Base-by-base conservation (phyloP, 1,284 basidiomycete species). In the Ustilago lituana region DNA sequence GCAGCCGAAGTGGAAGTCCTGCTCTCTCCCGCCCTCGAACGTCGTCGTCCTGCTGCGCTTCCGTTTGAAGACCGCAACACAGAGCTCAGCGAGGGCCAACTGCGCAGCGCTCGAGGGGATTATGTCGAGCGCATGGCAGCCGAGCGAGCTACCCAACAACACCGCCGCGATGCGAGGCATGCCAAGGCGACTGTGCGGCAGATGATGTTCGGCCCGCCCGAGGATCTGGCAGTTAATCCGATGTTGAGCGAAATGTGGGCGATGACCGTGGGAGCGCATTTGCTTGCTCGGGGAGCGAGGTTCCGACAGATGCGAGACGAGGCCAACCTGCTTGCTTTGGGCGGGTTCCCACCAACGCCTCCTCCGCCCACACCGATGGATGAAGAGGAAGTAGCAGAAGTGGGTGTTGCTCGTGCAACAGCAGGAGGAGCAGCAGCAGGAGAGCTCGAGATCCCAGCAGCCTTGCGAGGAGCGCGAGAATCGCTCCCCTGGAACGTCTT, bases 401-500 rank as follows among this genome's bases (percentile, higher is more conserved):
- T 69, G 7, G 66, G 66, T 0, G 60, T 64, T 0, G 54, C 65
- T 5, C 50, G 65, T 27, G 58, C 63, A 12, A 51, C 45, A 3
- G 43, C 22, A 6, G 33, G 41, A 7, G 49, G n/a, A n/a, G n/a
- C n/a, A 12, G 56, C 45, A 3, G 43, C 22, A 6, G 33, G 41
- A 7, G 49, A 38, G 26, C 33, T 39, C 5, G 47, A 60, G 10
- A 37, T 67, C 8, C 58, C 64, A 32, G 29, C 58, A 1, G 63
- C 47, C 2, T 43, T 61, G 23, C 40, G 65, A 26, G 65, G 65
- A 5, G 39, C 59, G 0, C 35, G 56, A 24, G 66, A 64, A 10
- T 63, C 65, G 11, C 44, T 71, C 4, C 68, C 68, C 3, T 71
- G 68, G 68, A 66, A 71, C 36, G 36, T 63, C 0, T 65, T 62